Base-by-base conservation (phyloP, 2,329 filamentous ascomycete genomes). In the Fusarium sp. region DNA sequence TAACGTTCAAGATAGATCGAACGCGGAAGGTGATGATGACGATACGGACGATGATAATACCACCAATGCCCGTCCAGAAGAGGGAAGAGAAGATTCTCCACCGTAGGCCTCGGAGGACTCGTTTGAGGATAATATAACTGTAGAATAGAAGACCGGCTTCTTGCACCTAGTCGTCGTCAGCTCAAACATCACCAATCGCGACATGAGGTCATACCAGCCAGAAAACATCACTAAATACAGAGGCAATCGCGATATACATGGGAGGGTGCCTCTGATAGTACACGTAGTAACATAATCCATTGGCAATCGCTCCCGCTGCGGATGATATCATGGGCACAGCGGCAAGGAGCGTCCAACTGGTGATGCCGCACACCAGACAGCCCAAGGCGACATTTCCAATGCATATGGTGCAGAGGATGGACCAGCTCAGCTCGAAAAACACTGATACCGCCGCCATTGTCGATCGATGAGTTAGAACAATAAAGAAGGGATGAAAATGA, bases 51-150 rank as follows among this genome's bases (percentile, higher is more conserved):
- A 82, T 74, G 8, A 77, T 72, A 41, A 88, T 84, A 15, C 87
- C 78, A 1, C 81, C 78, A 22, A 89, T 76, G 52, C 89, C 85
- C 2, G 83, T 83, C 62, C 87, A 89, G 68, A 89, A 85, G 7
- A 90, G 81, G 2, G 76, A 74, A 50, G 82, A 78, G 60, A 87
- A 87, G 3, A 84, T 76, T 8, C 78, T 76, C 60, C 76, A 74
- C 13, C 72, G 68, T 8, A 59, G 58, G 49, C 82, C 81, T 56
- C 80, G 81, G 3, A 87, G 78, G 17, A 86, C 80, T 26, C 83
- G 80, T 15, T 79, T 80, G 2, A 87, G 77, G 50, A 86, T 84
- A 33, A 84, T 78, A 69, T 84, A 87, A 56, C 84, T 85, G 44
- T 82, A 82, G 54, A 82, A 79, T 0, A 80, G 78, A n/a, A 82